Evolutionary conservation across 495 filamentous ascomycete genomes (phyloP), one percentile per base, ranked within the genome.

Genomic region (Penicillium silybi): DNA sequence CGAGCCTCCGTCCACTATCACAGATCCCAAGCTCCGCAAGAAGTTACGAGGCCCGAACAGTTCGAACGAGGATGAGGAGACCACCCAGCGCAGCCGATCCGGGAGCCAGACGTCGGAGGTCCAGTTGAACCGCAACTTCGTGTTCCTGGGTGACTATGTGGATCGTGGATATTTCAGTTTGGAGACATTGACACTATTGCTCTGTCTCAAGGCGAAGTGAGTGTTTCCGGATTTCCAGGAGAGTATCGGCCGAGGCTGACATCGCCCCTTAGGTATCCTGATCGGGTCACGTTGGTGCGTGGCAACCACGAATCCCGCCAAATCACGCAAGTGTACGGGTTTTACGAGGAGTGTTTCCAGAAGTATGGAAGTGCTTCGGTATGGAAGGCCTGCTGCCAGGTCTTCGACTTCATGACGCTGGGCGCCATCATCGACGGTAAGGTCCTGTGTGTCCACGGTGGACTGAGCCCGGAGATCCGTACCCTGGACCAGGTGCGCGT

Each of bases 331-430:
- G 93, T 98, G 5, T 98, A 98, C 62, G 93, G 93, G 3, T 98
- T 98, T 73, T 97, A 97, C 75, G 93, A 97, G 61, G 93, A 98
- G 64, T 98, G 93, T 70, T 88, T 95, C 62, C 87, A 89, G 59
- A 98, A 98, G 65, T 98, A 98, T 63, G 92, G 92, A 50, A 97
- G 96, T 66, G 93, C 93, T 6, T 95, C 90, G 8, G 93, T 98
- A 17, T 98, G 93, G 93, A 98, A 98, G 71, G 89, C 92, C 0
- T 98, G 93, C 72, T 98, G 93, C 61, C 95, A 97, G 70, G 93
- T 98, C 18, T 98, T 98, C 62, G 93, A 98, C 71, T 98, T 98
- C 68, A 81, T 98, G 44, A 91, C 95, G 11, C 81, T 98, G 18
- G 93, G 92, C 23, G 93, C 93, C 18, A 96, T 98, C 57, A 90